A percentile compares a stretch with the other conserved stretches of the same genome.
Conservation (phyloP, 805 yeast genomes). For the Ogataea ramenticola region DNA sequence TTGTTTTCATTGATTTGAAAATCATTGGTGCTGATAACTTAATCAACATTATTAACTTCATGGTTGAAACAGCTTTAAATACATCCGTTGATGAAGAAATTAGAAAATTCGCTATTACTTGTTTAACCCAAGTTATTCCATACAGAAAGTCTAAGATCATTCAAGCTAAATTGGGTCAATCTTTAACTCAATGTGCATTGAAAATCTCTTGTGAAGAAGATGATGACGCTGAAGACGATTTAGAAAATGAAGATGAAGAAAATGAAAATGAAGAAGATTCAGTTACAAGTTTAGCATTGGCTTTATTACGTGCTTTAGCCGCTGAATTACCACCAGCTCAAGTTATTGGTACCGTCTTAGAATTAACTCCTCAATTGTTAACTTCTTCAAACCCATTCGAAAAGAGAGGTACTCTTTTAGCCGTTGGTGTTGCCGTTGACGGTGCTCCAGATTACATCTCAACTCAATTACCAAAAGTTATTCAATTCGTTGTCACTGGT, state of each 20-base stretch:
- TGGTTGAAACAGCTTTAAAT: constrained; percentile 70
- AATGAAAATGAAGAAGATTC: constrained; percentile 89
- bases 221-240: constrained; percentile 66
- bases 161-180: constrained; percentile 78
- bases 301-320: constrained; percentile 73
- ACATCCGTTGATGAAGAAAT: constrained; percentile 67
- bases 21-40: constrained; percentile 66
- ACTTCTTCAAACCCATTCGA: constrained; percentile 62
- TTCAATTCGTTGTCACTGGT: constrained; percentile 69
- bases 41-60: constrained; percentile 58
- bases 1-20: constrained; percentile 68
- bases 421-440: constrained; percentile 74
- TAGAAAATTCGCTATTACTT: constrained; percentile 78
- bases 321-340: constrained; percentile 88
- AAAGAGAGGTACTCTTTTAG: constrained; percentile 80
- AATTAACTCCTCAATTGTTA: constrained; percentile 49
- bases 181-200: constrained; percentile 64
- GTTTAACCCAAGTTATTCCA: constrained; percentile 69
- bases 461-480: constrained; percentile 63
- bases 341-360: constrained; percentile 74
- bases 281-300: constrained; percentile 70
- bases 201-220: constrained; percentile 76
- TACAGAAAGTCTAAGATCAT: constrained; percentile 76
- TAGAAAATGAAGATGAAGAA: constrained; percentile 77
- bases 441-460: constrained; percentile 94